These are phyloP conservation scores for Globisporangium heterothallicum DNA, from an alignment of 352 stramenopile genomes.

Conservation along the genomic window DNA sequence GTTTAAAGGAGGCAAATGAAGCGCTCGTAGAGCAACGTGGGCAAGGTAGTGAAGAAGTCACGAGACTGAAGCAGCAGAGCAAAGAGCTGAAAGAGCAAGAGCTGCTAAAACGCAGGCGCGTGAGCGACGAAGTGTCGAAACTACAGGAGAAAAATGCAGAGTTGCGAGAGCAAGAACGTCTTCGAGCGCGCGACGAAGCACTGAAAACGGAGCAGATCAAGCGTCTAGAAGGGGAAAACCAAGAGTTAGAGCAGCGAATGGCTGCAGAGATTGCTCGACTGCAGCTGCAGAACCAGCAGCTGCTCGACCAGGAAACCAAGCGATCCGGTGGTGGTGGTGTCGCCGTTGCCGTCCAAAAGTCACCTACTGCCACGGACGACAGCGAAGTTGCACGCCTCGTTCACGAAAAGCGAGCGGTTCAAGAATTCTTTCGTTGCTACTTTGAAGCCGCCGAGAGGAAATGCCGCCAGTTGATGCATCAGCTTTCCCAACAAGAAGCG, in stretches of 20 bases:
- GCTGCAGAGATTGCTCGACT: conserved; percentile 7
- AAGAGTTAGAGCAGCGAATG: conserved; percentile 2
- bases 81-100: conserved; percentile 17
- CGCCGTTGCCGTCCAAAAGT: background rate
- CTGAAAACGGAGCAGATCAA: conserved; percentile 10
- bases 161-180: conserved; percentile 13
- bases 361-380: background rate
- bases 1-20: background rate
- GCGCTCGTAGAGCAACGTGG: background rate
- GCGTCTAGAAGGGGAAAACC: background rate
- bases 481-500: conserved; percentile 27
- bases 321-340: background rate
- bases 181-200: conserved; percentile 4
- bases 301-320: conserved; percentile 3
- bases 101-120: background rate
- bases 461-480: conserved; percentile 24
- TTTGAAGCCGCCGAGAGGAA: conserved; percentile 42
- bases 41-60: conserved; percentile 11
- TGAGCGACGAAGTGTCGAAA: conserved; percentile 15
- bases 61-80: conserved; percentile 18
- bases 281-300: conserved; percentile 1
- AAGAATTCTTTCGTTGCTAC: conserved; percentile 46
- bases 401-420: conserved; percentile 38
- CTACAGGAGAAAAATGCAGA: conserved; percentile 19
- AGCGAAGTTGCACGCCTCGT: conserved; percentile 18